A percentile compares a stretch with the other conserved stretches of the same genome.
Conservation (phyloP, 306 rosid genomes). For the Coriaria nepalensis region DNA sequence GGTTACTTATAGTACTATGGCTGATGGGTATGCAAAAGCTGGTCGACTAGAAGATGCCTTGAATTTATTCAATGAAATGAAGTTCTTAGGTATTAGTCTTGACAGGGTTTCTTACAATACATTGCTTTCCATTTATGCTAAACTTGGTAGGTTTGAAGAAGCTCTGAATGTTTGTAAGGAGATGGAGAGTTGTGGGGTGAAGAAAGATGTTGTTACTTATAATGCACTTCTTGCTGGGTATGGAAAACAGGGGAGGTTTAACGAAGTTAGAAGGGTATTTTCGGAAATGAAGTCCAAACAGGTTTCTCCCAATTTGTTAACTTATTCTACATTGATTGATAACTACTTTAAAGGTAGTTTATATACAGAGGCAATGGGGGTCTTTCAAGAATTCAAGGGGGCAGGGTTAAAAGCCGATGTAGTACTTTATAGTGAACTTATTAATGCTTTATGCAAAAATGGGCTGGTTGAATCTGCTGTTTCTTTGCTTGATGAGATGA, state of each 20-base stretch:
- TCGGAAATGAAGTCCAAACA: conserved; percentile 47
- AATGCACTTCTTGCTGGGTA: conserved; percentile 81
- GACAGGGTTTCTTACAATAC: conserved; percentile 85
- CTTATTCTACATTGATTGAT: conserved; percentile 78
- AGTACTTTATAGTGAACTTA: conserved; percentile 74
- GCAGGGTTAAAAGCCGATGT: conserved; percentile 73
- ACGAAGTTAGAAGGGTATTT: conserved; percentile 40
- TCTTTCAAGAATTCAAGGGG: conserved; percentile 49
- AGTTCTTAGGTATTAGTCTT: conserved; percentile 35
- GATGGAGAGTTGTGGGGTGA: conserved; percentile 70
- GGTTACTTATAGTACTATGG: conserved; percentile 76
- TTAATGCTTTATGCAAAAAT: conserved; percentile 70
- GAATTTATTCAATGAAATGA: conserved; percentile 53
- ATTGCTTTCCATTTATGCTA: conserved; percentile 59
- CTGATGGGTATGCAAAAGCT: conserved; percentile 83
- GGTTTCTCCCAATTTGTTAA: conserved; percentile 45
- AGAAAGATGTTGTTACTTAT: conserved; percentile 59
- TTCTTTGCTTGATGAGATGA: conserved; percentile 82
- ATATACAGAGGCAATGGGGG: conserved; percentile 55
- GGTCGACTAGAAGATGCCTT: conserved; percentile 69
- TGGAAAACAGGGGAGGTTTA: conserved; percentile 65
- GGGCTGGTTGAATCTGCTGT: conserved; percentile 60
- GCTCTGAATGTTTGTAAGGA: conserved; percentile 44
- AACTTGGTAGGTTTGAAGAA: conserved; percentile 72
- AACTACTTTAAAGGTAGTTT: conserved; percentile 68